Evolutionary conservation across 2,329 filamentous ascomycete genomes (phyloP).

Genomic region (Fusarium sulawesiense): DNA sequence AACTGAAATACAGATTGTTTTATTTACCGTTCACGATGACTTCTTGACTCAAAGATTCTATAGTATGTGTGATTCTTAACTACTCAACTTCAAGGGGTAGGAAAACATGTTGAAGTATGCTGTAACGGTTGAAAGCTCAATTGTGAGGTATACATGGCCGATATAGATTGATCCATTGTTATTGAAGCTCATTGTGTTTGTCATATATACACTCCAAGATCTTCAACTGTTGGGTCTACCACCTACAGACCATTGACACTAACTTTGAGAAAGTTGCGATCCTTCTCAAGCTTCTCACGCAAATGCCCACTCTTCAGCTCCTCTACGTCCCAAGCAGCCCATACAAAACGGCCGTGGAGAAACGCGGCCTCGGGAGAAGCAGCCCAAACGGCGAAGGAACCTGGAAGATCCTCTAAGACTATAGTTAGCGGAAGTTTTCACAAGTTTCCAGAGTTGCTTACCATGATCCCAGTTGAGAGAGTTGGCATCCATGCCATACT

Average conservation of each 20-base stretch:
- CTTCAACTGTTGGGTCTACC: too few species aligned
- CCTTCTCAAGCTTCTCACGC: not conserved
- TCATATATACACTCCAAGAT: too few species aligned
- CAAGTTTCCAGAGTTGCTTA: accelerated
- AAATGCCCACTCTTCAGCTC: not conserved
- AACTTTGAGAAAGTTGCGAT: not conserved
- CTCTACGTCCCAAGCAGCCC: not conserved
- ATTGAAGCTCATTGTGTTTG: too few species aligned
- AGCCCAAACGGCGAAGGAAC: not conserved
- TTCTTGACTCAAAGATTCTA: too few species aligned
- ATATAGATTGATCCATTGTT: too few species aligned
- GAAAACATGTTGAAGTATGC: too few species aligned
- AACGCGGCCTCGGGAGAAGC: not conserved
- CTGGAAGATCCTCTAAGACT: not conserved
- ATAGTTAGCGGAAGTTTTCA: accelerated
- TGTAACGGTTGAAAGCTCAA: too few species aligned
- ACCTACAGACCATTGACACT: not conserved
- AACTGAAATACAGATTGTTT: too few species aligned
- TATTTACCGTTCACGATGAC: too few species aligned
- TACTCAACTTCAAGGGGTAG: too few species aligned
- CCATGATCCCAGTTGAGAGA: not conserved
- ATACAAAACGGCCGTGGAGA: not conserved
- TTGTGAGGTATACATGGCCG: too few species aligned
- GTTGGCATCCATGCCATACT: not conserved
- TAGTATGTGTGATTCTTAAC: too few species aligned